Evolutionary conservation across 148 eudicot species (phyloP), one percentile per base, ranked within the genome.

Genomic region (Silene uniflora): DNA sequence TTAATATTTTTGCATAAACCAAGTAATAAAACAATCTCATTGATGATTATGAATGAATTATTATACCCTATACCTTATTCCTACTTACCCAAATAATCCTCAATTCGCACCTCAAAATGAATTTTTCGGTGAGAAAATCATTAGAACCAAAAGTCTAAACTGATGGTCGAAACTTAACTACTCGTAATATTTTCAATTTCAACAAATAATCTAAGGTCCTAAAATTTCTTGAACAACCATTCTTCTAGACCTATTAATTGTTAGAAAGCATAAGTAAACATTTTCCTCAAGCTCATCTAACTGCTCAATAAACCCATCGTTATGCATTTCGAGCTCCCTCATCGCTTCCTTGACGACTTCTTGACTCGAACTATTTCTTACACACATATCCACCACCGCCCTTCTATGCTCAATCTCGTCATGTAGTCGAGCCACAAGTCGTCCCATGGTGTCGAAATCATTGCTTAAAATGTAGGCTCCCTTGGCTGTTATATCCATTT

Each of bases 211-310:
- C 35, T 47, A 63, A 67, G 83, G 64, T 18, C 67, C 65, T 46
- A 81, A 67, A 67, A 81, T 35, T 42, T 76, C 46, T 76, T 81
- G 69, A 55, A 87, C 64, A 54, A 91, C 87, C 22, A 89, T 79
- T 80, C 75, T 88, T 76, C 95, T 89, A 67, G 98, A 88, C 72
- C 89, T 86, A 77, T 89, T 94, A 70, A 94, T 89, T 5, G 84
- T 85, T 29, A 91, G 87, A 47, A 91, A 84, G 80, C 97, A 89
- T 83, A 94, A 76, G 79, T 87, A 88, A 16, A 90, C 80, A 71
- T 86, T 90, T 74, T 88, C 86, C 81, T 94, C 95, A 67, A 94
- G 91, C 81, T 91, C 98, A 39, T 91, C 85, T 32, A 91, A 63
- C 54, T 94, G 90, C 74, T 94, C 89, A 77, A 82, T 21, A 58